These are phyloP conservation scores for Eleusine indica DNA, from an alignment of 176 grass and related monocot species.

Conservation along the genomic window DNA sequence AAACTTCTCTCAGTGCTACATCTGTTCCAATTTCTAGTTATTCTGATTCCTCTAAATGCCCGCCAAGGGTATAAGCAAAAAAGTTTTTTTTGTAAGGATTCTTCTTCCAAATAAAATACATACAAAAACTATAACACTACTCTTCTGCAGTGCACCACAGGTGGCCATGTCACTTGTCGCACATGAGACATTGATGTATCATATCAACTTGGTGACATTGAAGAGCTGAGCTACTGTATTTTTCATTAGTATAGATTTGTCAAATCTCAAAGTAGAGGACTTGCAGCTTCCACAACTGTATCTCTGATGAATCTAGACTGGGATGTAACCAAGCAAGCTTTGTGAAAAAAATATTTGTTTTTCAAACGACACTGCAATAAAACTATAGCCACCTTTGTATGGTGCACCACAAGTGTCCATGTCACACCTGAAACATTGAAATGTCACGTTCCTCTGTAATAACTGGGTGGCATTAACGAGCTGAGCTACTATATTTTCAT, in stretches of 20 bases:
- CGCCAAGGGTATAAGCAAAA: background rate
- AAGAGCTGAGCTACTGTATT: background rate
- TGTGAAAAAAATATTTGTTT: background rate
- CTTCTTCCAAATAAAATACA: background rate
- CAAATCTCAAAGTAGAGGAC: background rate
- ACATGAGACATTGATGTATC: background rate
- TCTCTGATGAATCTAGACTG: constrained; percentile 4
- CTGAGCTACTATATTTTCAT: background rate
- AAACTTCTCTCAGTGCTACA: background rate
- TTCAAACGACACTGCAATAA: background rate
- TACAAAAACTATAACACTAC: background rate
- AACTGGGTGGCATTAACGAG: constrained; percentile 14
- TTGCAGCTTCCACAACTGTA: background rate
- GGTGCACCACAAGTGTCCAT: background rate
- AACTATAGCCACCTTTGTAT: background rate
- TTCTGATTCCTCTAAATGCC: background rate
- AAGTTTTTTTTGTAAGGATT: background rate
- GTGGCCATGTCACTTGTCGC: background rate
- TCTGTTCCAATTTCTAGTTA: background rate
- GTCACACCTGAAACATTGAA: background rate
- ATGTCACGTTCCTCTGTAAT: background rate
- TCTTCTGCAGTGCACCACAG: background rate
- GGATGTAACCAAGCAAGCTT: background rate
- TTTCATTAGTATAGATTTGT: background rate
- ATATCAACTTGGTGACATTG: constrained; percentile 4